phyloP scores from a whole-genome alignment of 2,329 filamentous ascomycete species.

The Colletotrichum sp. region DNA sequence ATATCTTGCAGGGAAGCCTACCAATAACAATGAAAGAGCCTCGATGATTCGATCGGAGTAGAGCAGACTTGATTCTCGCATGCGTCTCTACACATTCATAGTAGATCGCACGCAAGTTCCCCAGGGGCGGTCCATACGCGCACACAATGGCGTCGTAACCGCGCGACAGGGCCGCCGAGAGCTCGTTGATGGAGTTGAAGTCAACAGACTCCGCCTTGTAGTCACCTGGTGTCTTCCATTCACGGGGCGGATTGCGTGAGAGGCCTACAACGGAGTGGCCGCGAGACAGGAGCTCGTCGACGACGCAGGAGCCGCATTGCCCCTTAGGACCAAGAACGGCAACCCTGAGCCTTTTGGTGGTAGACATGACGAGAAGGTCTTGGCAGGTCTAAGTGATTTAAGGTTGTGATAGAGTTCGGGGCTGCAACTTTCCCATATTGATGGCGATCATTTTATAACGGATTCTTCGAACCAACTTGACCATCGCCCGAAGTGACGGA shows the following conservation, averaged over 20 bases:
- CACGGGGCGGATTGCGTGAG: not conserved
- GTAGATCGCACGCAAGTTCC: not conserved
- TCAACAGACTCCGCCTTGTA: not conserved
- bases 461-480: not conserved
- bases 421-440: not conserved
- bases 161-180: not conserved
- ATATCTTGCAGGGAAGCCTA: not conserved
- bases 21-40: not conserved
- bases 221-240: not conserved
- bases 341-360: not conserved
- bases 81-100: not conserved
- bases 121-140: not conserved
- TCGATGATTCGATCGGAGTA: not conserved
- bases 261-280: not conserved
- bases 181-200: not conserved
- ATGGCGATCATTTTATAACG: not conserved
- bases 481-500: not conserved
- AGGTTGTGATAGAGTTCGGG: not conserved
- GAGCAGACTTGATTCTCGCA: not conserved
- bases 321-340: not conserved
- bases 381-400: not conserved
- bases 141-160: not conserved
- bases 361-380: not conserved
- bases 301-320: not conserved
- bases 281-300: not conserved